These are phyloP conservation scores for Paraglomus brasilianum DNA, from an alignment of 192 early-diverging fungal species.

Conservation along the genomic window DNA sequence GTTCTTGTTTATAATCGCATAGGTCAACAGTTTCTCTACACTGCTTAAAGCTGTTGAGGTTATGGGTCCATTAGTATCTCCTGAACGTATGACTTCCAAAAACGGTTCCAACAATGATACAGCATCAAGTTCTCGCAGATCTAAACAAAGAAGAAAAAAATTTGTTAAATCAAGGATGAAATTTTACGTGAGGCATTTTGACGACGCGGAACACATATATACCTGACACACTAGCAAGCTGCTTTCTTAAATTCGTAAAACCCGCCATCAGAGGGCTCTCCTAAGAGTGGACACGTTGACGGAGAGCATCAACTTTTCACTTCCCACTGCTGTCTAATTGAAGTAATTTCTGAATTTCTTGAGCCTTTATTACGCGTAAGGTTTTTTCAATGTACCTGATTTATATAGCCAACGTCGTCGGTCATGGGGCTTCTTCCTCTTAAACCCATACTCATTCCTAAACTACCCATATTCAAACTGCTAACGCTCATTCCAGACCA, in stretches of 20 bases:
- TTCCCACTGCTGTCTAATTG: too few relatives aligned
- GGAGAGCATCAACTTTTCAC: too few relatives aligned
- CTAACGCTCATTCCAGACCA: conserved; percentile 66
- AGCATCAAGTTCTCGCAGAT: conserved; percentile 63
- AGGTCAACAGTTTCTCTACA: conserved; percentile 87
- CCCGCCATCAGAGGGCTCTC: conserved; percentile 68
- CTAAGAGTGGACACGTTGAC: conserved; percentile 32
- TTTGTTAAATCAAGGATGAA: not conserved
- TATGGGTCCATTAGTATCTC: conserved; percentile 93
- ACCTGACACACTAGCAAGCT: conserved; percentile 54
- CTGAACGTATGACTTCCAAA: conserved; percentile 86
- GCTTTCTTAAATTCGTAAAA: conserved; percentile 62
- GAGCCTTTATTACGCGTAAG: too few relatives aligned
- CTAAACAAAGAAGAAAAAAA: conserved; percentile 35
- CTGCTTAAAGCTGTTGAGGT: conserved; percentile 87
- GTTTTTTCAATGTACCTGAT: conserved; percentile 39
- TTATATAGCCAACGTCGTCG: conserved; percentile 43
- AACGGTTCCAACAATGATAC: conserved; percentile 83
- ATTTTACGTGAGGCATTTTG: not conserved
- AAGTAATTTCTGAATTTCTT: too few relatives aligned
- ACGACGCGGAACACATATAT: conserved; percentile 16
- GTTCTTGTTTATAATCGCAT: conserved; percentile 67
- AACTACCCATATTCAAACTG: conserved; percentile 54
- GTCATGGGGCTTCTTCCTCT: conserved; percentile 45
- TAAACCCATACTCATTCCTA: conserved; percentile 61